Conservation (phyloP, 2,329 filamentous ascomycete genomes). For the Uncinocarpus reesii region DNA sequence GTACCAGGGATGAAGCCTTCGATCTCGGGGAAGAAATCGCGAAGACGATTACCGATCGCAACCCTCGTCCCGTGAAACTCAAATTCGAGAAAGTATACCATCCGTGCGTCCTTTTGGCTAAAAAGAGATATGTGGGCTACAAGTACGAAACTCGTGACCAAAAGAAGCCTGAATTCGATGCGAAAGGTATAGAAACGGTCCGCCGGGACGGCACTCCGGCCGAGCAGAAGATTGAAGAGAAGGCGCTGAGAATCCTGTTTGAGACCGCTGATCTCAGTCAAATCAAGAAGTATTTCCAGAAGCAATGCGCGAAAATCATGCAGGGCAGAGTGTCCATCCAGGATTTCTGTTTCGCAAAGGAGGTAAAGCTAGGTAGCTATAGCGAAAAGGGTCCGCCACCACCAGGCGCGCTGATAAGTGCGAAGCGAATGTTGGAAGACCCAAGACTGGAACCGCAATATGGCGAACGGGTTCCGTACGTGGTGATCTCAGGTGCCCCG, state of each 20-base stretch:
- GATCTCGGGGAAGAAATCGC: constrained; percentile 87
- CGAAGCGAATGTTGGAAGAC: constrained; percentile 76
- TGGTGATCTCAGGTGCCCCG: constrained; percentile 80
- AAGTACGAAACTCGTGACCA: constrained; percentile 80
- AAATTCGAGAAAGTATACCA: constrained; percentile 99
- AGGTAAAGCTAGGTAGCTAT: constrained; percentile 85
- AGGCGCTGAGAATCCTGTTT: constrained; percentile 77
- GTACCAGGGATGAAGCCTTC: constrained; percentile 81
- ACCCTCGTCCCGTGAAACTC: constrained; percentile 83
- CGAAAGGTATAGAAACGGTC: constrained; percentile 97
- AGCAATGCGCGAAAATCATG: constrained; percentile 88
- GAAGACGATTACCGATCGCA: constrained; percentile 73
- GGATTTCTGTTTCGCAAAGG: constrained; percentile 90
- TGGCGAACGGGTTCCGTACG: constrained; percentile 88
- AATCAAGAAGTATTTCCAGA: constrained; percentile 82
- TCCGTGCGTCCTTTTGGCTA: constrained; percentile 84
- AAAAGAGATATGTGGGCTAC: constrained; percentile 97
- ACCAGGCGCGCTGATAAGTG: constrained; percentile 78
- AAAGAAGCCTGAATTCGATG: constrained; percentile 77
- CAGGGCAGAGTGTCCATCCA: constrained; percentile 76
- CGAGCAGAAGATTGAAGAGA: constrained; percentile 94
- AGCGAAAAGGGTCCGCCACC: constrained; percentile 69
- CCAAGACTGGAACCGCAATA: constrained; percentile 83
- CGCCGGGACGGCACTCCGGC: constrained; percentile 88
- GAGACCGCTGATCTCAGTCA: constrained; percentile 78